Conservation (phyloP, 2,329 filamentous ascomycete genomes). For the Phyllosticta citrichinensis region DNA sequence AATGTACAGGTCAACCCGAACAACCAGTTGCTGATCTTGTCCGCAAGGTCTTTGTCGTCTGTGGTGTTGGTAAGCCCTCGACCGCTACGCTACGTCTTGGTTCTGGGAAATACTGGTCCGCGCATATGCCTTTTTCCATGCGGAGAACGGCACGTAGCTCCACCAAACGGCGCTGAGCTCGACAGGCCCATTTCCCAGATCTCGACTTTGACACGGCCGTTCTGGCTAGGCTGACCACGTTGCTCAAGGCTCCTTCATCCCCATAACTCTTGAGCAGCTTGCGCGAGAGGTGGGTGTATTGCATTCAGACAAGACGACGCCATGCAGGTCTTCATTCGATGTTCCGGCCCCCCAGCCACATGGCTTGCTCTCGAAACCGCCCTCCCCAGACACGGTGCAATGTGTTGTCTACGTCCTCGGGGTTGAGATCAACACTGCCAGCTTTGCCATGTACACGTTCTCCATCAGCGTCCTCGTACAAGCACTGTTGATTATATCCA, state of each 20-base stretch:
- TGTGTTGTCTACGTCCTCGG: constrained; percentile 79
- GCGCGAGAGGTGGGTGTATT: constrained; percentile 87
- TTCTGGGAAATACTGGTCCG: neutral
- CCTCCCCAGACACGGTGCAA: constrained; percentile 37
- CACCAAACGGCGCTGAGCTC: neutral
- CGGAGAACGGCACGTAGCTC: neutral
- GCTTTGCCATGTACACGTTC: constrained; percentile 98
- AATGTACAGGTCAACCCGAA: neutral
- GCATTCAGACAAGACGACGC: constrained; percentile 61
- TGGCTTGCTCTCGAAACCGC: constrained; percentile 13
- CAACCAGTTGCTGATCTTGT: neutral
- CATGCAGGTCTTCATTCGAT: constrained; percentile 49
- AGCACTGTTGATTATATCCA: constrained; percentile 83
- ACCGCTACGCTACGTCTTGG: neutral
- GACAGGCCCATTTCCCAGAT: neutral
- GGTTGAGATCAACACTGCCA: constrained; percentile 84
- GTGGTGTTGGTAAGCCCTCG: constrained; percentile 58
- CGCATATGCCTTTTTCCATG: neutral
- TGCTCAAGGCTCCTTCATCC: constrained; percentile 71
- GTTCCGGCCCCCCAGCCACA: constrained; percentile 14
- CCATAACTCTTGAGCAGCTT: constrained; percentile 87
- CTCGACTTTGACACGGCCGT: neutral
- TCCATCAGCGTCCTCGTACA: constrained; percentile 85
- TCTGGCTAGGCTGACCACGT: neutral
- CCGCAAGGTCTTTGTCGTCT: constrained; percentile 71